phyloP scores from a whole-genome alignment of 2,329 filamentous ascomycete species.

The Fusarium xylarioides region DNA sequence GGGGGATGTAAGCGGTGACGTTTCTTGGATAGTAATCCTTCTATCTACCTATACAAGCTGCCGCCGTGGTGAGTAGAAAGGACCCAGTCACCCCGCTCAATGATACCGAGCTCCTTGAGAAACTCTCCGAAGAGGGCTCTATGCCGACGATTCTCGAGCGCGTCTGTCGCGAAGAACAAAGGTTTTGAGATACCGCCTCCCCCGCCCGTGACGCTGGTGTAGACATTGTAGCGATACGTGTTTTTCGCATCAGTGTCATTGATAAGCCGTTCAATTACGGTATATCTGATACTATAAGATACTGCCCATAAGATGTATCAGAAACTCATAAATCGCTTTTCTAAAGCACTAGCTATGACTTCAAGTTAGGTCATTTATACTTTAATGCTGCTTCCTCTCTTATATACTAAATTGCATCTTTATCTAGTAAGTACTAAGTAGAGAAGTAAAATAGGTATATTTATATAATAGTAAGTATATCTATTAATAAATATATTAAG shows the following conservation, averaged over 20 bases:
- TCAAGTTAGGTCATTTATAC: neutral
- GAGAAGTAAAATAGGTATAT: conserved; percentile 49
- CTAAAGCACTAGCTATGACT: conserved; percentile 24
- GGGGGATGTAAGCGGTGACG: neutral
- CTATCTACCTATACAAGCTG: conserved; percentile 49
- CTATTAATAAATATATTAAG: conserved; percentile 34
- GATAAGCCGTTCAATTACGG: conserved; percentile 47
- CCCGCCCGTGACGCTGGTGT: conserved; percentile 54
- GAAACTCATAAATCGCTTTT: conserved; percentile 40
- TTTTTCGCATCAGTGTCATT: conserved; percentile 47
- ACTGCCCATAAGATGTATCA: rapidly evolving
- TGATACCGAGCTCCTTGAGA: conserved; percentile 42
- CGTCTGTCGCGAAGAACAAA: conserved; percentile 53
- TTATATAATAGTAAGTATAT: conserved; percentile 47
- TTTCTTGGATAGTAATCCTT: rapidly evolving
- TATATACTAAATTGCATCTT: neutral
- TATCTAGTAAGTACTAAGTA: conserved; percentile 45
- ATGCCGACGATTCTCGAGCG: conserved; percentile 53
- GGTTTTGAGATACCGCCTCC: conserved; percentile 43
- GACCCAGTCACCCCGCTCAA: conserved; percentile 51
- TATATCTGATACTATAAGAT: conserved; percentile 44
- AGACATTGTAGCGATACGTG: conserved; percentile 49
- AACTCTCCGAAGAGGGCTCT: conserved; percentile 48
- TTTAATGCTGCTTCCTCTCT: conserved; percentile 8
- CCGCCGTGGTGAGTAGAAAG: conserved; percentile 50